Evolutionary conservation across 352 stramenopile species (phyloP).

Genomic region (Aphanomyces cochlioides): DNA sequence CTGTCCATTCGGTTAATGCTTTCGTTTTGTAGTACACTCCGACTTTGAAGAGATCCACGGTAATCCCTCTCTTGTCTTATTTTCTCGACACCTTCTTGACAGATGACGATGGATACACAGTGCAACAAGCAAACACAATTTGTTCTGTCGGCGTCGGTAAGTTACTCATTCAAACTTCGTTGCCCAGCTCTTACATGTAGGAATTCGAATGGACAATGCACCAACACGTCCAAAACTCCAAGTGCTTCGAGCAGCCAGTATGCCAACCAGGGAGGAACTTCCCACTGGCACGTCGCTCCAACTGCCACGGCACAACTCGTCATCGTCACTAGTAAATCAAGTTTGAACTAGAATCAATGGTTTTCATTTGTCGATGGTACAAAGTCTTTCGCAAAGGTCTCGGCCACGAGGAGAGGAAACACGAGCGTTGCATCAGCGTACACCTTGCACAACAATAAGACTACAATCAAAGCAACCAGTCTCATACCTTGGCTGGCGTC

Average conservation of each 20-base stretch:
- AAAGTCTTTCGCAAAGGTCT: slow-evolving; percentile 98
- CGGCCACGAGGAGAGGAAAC: slow-evolving; percentile 97
- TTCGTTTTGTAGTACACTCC: not conserved
- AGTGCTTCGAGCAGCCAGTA: not conserved
- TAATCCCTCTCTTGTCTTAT: not conserved
- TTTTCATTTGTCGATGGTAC: not conserved
- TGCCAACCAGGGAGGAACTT: not conserved
- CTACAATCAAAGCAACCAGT: not conserved
- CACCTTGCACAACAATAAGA: slow-evolving; percentile 35
- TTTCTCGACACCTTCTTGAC: too few species aligned
- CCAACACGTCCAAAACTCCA: slow-evolving; percentile 24
- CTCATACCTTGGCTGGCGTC: slow-evolving; percentile 90
- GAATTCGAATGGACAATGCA: slow-evolving; percentile 28
- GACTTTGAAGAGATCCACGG: slow-evolving; percentile 14
- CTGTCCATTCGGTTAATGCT: not conserved
- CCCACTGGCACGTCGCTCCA: not conserved
- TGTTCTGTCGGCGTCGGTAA: slow-evolving; percentile 19
- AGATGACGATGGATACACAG: slow-evolving; percentile 11
- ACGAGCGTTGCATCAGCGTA: slow-evolving; percentile 97
- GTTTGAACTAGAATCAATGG: too few species aligned
- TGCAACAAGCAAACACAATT: slow-evolving; percentile 28
- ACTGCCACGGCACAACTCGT: not conserved
- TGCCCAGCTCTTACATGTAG: not conserved
- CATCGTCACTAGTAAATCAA: not conserved
- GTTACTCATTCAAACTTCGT: not conserved